Percentiles rank a stretch among this genome's conserved stretches.
These are phyloP conservation scores for Rachicladosporium sp. DNA, from an alignment of 2,329 filamentous ascomycete species.

Conservation along the genomic window DNA sequence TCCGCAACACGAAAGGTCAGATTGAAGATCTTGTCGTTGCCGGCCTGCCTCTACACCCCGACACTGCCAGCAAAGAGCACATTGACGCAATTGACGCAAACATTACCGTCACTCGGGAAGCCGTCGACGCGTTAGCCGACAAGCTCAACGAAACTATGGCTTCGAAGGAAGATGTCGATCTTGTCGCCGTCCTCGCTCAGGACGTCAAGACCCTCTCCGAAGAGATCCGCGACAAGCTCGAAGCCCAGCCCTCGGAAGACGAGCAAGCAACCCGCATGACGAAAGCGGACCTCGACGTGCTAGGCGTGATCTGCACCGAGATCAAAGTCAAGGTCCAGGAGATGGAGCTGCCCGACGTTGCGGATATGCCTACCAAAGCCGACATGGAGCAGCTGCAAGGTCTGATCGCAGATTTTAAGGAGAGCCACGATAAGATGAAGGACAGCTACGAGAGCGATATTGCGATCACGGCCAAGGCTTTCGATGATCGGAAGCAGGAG, in stretches of 20 bases:
- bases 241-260: conserved; percentile 33
- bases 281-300: conserved; percentile 68
- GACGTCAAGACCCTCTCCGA: conserved; percentile 67
- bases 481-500: conserved; percentile 75
- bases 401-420: conserved; percentile 39
- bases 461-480: conserved; percentile 62
- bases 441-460: conserved; percentile 63
- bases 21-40: conserved; percentile 63
- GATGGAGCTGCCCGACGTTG: conserved; percentile 58
- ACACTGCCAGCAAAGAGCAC: conserved; percentile 54
- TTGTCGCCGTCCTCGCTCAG: conserved; percentile 64
- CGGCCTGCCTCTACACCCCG: conserved; percentile 36
- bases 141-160: conserved; percentile 57
- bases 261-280: conserved; percentile 47
- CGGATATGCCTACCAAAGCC: conserved; percentile 60
- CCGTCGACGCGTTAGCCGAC: conserved; percentile 52
- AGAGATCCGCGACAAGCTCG: conserved; percentile 39
- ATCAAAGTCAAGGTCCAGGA: conserved; percentile 69
- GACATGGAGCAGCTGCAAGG: conserved; percentile 55
- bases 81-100: conserved; percentile 53
- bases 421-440: conserved; percentile 53
- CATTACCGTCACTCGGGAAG: conserved; percentile 63
- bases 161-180: conserved; percentile 65
- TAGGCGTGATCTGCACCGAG: conserved; percentile 72
- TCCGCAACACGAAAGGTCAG: conserved; percentile 78